Conservation (phyloP, 495 filamentous ascomycete genomes). For the Trichoderma reesei region DNA sequence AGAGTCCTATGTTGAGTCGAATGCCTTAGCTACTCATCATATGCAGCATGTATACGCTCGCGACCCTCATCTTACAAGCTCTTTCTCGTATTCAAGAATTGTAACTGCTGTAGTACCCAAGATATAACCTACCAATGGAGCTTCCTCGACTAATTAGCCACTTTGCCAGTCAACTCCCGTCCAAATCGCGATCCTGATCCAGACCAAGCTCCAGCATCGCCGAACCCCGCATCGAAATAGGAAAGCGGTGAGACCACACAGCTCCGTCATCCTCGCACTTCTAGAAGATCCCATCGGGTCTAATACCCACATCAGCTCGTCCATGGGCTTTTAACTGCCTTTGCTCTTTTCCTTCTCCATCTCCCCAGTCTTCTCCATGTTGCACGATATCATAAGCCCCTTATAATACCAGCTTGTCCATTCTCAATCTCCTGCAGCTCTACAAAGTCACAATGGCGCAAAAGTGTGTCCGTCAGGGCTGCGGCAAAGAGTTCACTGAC, state of each 20-base stretch:
- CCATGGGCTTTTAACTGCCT: not conserved
- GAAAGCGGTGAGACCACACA: constrained; percentile 10
- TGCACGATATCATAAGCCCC: not conserved
- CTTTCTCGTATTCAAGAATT: too few relatives aligned
- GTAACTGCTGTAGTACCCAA: too few relatives aligned
- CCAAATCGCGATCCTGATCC: not conserved
- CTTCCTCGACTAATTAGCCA: too few relatives aligned
- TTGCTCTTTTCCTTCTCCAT: too few relatives aligned
- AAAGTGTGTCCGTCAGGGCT: constrained; percentile 95
- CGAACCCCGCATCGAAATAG: constrained; percentile 7
- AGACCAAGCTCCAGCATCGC: not conserved
- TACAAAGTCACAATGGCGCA: constrained; percentile 49
- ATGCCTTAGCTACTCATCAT: too few relatives aligned
- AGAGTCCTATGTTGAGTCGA: too few relatives aligned
- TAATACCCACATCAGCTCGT: not conserved
- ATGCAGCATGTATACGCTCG: too few relatives aligned
- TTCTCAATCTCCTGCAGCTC: constrained; percentile 4
- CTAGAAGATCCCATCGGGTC: constrained; percentile 11
- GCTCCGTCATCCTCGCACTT: constrained; percentile 8
- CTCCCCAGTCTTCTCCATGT: not conserved
- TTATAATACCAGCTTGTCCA: not conserved
- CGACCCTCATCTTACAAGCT: too few relatives aligned
- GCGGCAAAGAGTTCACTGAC: constrained; percentile 80
- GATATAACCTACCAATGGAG: too few relatives aligned
- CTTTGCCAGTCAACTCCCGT: too few relatives aligned